Percentiles rank a stretch among this genome's conserved stretches.
Conservation (phyloP, 768 basidiomycete species). For the Holtermanniella nyarrowii region DNA sequence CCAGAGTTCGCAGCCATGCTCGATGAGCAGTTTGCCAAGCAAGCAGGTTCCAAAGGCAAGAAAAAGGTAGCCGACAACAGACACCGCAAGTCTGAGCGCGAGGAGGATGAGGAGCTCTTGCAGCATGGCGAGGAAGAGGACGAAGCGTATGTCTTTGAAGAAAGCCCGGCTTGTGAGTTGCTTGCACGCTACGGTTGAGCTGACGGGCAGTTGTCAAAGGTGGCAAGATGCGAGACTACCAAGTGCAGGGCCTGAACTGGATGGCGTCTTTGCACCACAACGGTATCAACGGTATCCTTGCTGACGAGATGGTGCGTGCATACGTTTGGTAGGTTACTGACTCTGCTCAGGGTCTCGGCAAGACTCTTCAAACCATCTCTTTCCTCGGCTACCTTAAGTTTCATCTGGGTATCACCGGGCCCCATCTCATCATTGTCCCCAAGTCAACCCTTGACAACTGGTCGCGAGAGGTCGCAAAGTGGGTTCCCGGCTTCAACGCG, state of each 20-base stretch:
- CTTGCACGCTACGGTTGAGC: neutral
- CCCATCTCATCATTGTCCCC: constrained; percentile 94
- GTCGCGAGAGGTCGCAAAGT: constrained; percentile 80
- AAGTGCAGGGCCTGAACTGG: constrained; percentile 93
- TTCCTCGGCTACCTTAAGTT: constrained; percentile 93
- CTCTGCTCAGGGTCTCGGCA: constrained; percentile 78
- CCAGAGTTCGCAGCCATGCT: constrained; percentile 85
- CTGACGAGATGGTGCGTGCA: constrained; percentile 77
- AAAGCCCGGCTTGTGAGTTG: constrained; percentile 72
- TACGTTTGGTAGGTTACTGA: neutral
- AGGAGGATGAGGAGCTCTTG: constrained; percentile 91
- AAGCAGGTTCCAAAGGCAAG: constrained; percentile 58
- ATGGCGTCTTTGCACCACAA: constrained; percentile 94
- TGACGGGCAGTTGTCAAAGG: constrained; percentile 61
- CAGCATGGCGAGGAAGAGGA: constrained; percentile 82
- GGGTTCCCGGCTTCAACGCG: constrained; percentile 80
- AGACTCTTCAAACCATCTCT: constrained; percentile 94
- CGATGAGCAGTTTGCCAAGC: constrained; percentile 54
- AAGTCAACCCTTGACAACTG: constrained; percentile 97
- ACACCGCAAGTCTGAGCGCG: constrained; percentile 92
- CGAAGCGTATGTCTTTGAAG: constrained; percentile 87
- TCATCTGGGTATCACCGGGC: constrained; percentile 61
- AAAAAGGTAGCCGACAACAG: constrained; percentile 77
- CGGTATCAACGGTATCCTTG: constrained; percentile 90
- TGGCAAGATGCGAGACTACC: constrained; percentile 80